A percentile compares a stretch with the other conserved stretches of the same genome.
Evolutionary conservation across 768 basidiomycete genomes (phyloP).

Genomic region (Phanerochaete carnosa): DNA sequence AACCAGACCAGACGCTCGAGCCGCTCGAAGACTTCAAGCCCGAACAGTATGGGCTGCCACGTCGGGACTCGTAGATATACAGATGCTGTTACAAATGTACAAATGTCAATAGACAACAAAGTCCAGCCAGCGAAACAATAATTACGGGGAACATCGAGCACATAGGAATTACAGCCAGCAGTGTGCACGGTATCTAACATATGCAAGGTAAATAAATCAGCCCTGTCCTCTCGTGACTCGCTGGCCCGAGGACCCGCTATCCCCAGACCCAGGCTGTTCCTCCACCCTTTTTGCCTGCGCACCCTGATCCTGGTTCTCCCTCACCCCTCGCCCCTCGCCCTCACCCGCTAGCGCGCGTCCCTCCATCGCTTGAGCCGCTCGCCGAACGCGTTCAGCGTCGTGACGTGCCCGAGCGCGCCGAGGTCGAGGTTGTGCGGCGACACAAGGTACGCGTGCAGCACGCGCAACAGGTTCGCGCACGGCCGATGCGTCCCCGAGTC

Average conservation of each 20-base stretch:
- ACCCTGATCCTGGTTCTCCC: slow-evolving; percentile 21
- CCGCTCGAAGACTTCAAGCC: slow-evolving; percentile 76
- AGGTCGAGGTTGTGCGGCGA: slow-evolving; percentile 31
- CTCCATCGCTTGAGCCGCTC: slow-evolving; percentile 34
- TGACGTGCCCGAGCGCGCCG: slow-evolving; percentile 34
- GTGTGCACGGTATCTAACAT: too few relatives aligned
- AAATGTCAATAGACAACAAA: not conserved
- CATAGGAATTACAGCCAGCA: not conserved
- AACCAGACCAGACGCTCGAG: slow-evolving; percentile 54
- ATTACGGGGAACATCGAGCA: not conserved
- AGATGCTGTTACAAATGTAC: not conserved
- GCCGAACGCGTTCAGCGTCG: slow-evolving; percentile 37
- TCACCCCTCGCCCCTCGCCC: slow-evolving; percentile 18
- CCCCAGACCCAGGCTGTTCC: not conserved
- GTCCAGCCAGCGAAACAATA: too few relatives aligned
- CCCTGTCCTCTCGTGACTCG: not conserved
- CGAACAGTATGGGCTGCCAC: slow-evolving; percentile 80
- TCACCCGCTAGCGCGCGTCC: slow-evolving; percentile 26
- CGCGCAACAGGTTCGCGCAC: slow-evolving; percentile 34
- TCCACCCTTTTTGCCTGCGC: slow-evolving; percentile 16
- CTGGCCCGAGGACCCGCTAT: not conserved
- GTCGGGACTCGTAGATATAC: slow-evolving; percentile 35
- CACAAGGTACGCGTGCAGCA: slow-evolving; percentile 34
- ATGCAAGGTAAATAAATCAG: too few relatives aligned
- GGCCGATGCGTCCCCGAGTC: slow-evolving; percentile 46